Conservation (phyloP, 768 basidiomycete genomes). For the Strobilomyces confusus region DNA sequence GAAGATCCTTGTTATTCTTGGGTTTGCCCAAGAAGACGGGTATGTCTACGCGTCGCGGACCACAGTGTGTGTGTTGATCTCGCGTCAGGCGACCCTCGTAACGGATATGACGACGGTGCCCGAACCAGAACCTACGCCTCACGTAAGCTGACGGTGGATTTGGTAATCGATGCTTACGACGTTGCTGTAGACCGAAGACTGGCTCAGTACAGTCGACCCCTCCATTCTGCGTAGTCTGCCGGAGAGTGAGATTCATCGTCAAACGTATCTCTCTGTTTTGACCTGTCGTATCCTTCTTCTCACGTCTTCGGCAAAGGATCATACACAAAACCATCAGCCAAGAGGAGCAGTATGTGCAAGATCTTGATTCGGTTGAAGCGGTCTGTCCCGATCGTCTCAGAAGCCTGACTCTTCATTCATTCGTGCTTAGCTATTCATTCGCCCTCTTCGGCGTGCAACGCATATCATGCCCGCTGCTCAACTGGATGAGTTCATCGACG, state of each 20-base stretch:
- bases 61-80: slow-evolving; percentile 12
- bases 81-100: slow-evolving; percentile 21
- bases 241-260: slow-evolving; percentile 75
- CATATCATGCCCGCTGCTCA: slow-evolving; percentile 56
- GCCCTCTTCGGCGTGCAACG: slow-evolving; percentile 46
- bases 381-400: slow-evolving; percentile 34
- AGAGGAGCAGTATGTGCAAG: slow-evolving; percentile 86
- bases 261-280: slow-evolving; percentile 44
- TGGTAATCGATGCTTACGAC: neutral
- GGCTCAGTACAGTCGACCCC: slow-evolving; percentile 50
- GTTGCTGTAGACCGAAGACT: slow-evolving; percentile 38
- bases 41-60: slow-evolving; percentile 26
- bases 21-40: slow-evolving; percentile 67
- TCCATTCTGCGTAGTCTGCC: slow-evolving; percentile 54
- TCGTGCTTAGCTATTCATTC: slow-evolving; percentile 47
- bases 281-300: neutral
- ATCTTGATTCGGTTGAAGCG: slow-evolving; percentile 78
- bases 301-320: slow-evolving; percentile 35
- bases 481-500: slow-evolving; percentile 81
- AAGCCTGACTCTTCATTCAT: slow-evolving; percentile 33
- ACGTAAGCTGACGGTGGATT: slow-evolving; percentile 29
- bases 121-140: slow-evolving; percentile 28
- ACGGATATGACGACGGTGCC: slow-evolving; percentile 17
- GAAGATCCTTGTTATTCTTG: slow-evolving; percentile 79
- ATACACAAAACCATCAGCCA: slow-evolving; percentile 87